Conservation (phyloP, 805 yeast genomes). For the Vanderwaltozyma yarrowii region DNA sequence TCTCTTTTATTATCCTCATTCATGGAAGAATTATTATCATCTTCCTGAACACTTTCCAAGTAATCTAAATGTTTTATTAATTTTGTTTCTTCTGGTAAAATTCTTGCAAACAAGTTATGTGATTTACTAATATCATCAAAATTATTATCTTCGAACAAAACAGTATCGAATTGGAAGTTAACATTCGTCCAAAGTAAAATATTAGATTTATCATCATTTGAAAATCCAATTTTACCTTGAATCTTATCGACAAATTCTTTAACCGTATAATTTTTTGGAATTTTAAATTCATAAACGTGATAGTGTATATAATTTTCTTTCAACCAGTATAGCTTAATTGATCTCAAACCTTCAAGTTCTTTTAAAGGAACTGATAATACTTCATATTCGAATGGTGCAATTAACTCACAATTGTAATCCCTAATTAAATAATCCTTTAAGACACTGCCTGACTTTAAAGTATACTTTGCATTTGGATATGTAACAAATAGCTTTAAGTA, state of each 20-base stretch:
- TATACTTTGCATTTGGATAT: constrained; percentile 47
- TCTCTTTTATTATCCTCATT: constrained; percentile 1
- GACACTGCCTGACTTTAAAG: constrained; percentile 30
- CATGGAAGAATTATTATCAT: constrained; percentile 12
- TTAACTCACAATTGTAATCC: constrained; percentile 26
- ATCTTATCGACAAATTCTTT: constrained; percentile 45
- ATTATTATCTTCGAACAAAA: constrained; percentile 28
- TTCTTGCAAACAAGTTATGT: constrained; percentile 36
- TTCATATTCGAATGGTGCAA: constrained; percentile 61
- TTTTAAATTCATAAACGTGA: constrained; percentile 56
- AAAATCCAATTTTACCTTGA: constrained; percentile 42
- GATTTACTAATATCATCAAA: constrained; percentile 33
- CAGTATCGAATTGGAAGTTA: constrained; percentile 30
- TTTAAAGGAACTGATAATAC: constrained; percentile 60
- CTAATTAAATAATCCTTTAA: constrained; percentile 30
- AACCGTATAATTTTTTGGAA: constrained; percentile 53
- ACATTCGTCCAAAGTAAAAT: constrained; percentile 47
- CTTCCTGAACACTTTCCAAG: constrained; percentile 5
- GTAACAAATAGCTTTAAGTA: constrained; percentile 58
- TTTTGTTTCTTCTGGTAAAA: constrained; percentile 33
- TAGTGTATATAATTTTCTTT: constrained; percentile 61
- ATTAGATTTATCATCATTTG: constrained; percentile 36
- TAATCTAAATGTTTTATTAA: constrained; percentile 17
- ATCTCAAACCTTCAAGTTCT: constrained; percentile 68
- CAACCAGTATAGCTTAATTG: constrained; percentile 61